Base-by-base conservation (phyloP, 23 red algal species). In the Gracilaria domingensis region DNA sequence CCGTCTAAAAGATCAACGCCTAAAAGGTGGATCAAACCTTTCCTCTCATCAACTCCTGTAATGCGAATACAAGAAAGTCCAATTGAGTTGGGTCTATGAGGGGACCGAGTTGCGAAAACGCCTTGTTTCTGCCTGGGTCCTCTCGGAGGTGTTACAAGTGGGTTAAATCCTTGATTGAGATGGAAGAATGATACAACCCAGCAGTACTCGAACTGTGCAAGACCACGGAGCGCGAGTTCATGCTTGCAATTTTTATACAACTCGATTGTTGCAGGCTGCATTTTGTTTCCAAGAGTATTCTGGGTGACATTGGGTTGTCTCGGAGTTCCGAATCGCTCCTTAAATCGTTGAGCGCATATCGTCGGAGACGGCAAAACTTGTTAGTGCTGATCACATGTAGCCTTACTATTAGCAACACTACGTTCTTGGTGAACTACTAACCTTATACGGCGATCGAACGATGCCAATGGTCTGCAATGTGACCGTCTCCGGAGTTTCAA, bases 241-340 rank as follows among this genome's bases (percentile, higher is more conserved):
- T 80, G 82, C 17, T 49, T 61, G 71, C 50, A 67, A 35, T 50
- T 59, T 14, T 83, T 58, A 49, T 80, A 61, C 0, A 95, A 78
- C 44, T 86, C 70, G 30, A 95, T 87, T 26, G 50, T 74, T 6
- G 84, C 93, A 17, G 71, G 87, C 83, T 95, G 93, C 69, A 59
- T 39, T 25, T 82, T 40, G 74, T 88, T 86, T 25, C 93, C 93
- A 29, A 95, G 81, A 11, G 93, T 91, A 29, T 88, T 81, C 14
- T 76, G 78, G 37, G 66, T 86, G 1, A 95, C 93, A 34, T 72
- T 87, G 14, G 93, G 87, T 62, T 95, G 93, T 38, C 93, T 61
- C 4, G 93, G 93, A 7, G 93, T 95, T 33, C 93, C 93, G 40
- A 95, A 95, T 30, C 93, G 93, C 82, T 95, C 93, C 93, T 90